Evolutionary conservation across 2,329 filamentous ascomycete species (phyloP).

Genomic region (Hypoxylon sp.): DNA sequence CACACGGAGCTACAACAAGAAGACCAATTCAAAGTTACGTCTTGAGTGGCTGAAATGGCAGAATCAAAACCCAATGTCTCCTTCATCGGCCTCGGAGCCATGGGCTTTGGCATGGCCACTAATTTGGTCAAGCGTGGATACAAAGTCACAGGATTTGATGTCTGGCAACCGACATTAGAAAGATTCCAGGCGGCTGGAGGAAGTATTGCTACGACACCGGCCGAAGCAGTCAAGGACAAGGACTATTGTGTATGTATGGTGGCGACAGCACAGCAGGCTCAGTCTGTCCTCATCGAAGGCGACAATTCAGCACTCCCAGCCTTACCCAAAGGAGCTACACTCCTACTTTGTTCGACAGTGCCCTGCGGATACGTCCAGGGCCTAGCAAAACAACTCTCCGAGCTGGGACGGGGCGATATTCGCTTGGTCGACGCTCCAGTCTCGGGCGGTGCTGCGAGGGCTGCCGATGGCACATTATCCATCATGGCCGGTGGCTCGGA

Average conservation of each 20-base stretch:
- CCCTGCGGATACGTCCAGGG: constrained; percentile 75
- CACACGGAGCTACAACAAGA: not conserved
- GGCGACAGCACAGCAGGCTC: constrained; percentile 78
- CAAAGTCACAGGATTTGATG: constrained; percentile 78
- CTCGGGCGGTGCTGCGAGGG: constrained; percentile 77
- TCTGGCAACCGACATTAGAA: constrained; percentile 76
- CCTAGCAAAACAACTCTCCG: constrained; percentile 69
- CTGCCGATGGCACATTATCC: constrained; percentile 78
- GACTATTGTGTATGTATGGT: constrained; percentile 81
- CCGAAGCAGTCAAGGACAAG: constrained; percentile 72
- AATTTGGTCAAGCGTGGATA: constrained; percentile 78
- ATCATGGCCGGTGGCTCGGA: constrained; percentile 79
- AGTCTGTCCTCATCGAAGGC: constrained; percentile 74
- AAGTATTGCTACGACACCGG: constrained; percentile 69
- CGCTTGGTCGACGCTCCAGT: constrained; percentile 80
- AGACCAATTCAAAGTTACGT: constrained; percentile 3
- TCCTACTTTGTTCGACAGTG: constrained; percentile 80
- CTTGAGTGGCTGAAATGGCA: constrained; percentile 32
- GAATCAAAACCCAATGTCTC: constrained; percentile 62
- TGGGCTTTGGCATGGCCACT: constrained; percentile 87
- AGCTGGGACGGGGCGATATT: constrained; percentile 72
- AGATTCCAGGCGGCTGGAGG: constrained; percentile 76
- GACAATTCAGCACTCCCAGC: constrained; percentile 63
- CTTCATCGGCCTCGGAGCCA: constrained; percentile 83
- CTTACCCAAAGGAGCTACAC: constrained; percentile 70